phyloP scores from a whole-genome alignment of 352 stramenopile species.

The Phytophthora cactorum region DNA sequence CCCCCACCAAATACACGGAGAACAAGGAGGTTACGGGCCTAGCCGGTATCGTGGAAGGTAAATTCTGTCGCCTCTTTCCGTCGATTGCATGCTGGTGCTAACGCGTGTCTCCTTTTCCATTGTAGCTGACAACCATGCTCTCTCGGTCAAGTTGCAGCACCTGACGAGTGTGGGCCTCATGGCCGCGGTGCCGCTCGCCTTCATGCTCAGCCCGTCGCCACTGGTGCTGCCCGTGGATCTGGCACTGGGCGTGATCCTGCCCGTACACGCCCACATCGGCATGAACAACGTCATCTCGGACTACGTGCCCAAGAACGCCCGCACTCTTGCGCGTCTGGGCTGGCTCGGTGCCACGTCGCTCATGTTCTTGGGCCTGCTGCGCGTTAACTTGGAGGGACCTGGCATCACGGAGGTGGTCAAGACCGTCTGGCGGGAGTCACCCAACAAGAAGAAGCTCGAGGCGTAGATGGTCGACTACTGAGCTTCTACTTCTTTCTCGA shows the following conservation, averaged over 20 bases:
- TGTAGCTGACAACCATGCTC: constrained; percentile 77
- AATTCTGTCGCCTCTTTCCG: neutral
- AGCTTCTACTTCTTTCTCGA: neutral
- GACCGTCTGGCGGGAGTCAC: constrained; percentile 83
- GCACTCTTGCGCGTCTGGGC: constrained; percentile 63
- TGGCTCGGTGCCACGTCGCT: constrained; percentile 79
- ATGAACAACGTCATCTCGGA: constrained; percentile 95
- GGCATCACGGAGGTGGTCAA: constrained; percentile 90
- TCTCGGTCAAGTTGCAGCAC: constrained; percentile 74
- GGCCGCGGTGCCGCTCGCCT: constrained; percentile 66
- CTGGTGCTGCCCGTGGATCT: constrained; percentile 79
- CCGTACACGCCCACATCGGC: constrained; percentile 92
- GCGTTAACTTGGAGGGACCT: constrained; percentile 83
- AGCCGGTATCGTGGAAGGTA: constrained; percentile 75
- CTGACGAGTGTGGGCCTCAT: constrained; percentile 62
- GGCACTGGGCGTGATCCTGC: constrained; percentile 83
- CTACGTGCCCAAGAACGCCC: constrained; percentile 91
- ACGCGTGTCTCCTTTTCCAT: neutral
- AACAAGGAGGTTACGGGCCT: constrained; percentile 81
- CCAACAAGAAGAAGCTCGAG: constrained; percentile 66
- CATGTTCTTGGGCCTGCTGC: constrained; percentile 84
- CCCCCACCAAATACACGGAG: constrained; percentile 75
- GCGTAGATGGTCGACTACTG: constrained; percentile 25
- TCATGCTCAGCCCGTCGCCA: constrained; percentile 79
- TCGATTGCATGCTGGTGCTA: neutral